Evolutionary conservation across 202 grass and related monocot species (phyloP), one percentile per base, ranked within the genome.

Genomic region (Musa balbisiana): DNA sequence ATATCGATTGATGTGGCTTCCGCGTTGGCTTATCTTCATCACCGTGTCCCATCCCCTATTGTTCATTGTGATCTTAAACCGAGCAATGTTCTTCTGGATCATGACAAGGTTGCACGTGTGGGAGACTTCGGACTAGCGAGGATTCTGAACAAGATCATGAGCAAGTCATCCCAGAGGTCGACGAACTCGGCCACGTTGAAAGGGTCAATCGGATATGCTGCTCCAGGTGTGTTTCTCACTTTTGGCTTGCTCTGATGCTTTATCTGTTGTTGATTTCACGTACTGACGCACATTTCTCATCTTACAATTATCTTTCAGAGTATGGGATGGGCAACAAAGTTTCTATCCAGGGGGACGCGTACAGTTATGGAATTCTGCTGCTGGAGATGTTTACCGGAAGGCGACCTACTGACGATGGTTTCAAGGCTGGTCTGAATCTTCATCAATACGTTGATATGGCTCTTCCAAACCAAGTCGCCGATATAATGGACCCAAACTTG

Each of bases 311-410:
- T 2, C 10, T 64, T 51, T 10, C 82, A 87, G 91, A 90, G 74
- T 90, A 84, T 62, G 91, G 83, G 29, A 58, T 51, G 53, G 79
- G 77, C 54, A 78, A 77, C 27, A 69, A 63, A 62, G 76, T 73
- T 23, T 88, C 85, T 1, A 22, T 21, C 8, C 27, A 55, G 49
- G 85, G 87, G 58, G 85, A 93, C 80, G 68, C 82, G 1, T 89
- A 86, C n/a, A 89, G 86, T 64, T 92, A 83, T 65, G 83, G 85
- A 24, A 79, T 90, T n/a, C 75, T 87, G 73, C 73, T 90, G 56
- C 76, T 88, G 2, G 87, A 86, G 79, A 84, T 93, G 79, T 78
- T 90, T 56, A 88, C 79, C 11, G 83, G 85, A 58, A 93, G 62
- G 67, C 66, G 66, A 14, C 87, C 85, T 4, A 86, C 85, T 19